Evolutionary conservation across 2,329 filamentous ascomycete genomes (phyloP).

Genomic region (Xylaria sp.): DNA sequence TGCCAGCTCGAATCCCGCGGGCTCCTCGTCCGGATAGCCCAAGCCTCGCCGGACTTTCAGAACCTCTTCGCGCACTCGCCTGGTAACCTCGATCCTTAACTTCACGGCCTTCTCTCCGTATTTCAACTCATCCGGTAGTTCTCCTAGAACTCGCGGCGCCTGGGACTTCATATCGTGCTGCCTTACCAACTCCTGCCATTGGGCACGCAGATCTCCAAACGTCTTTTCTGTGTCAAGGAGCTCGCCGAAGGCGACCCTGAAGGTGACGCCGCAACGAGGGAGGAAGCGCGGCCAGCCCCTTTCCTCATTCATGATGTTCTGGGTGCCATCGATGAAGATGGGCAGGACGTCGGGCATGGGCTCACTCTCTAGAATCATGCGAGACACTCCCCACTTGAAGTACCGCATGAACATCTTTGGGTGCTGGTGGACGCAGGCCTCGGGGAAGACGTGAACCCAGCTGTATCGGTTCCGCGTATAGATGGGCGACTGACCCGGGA

Average conservation of each 20-base stretch:
- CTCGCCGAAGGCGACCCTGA: constrained; percentile 75
- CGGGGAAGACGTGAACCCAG: constrained; percentile 95
- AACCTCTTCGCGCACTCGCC: constrained; percentile 71
- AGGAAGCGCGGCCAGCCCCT: constrained; percentile 74
- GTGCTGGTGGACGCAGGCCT: constrained; percentile 90
- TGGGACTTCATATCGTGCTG: constrained; percentile 2
- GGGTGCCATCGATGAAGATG: constrained; percentile 89
- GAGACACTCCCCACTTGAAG: constrained; percentile 95
- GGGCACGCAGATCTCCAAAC: constrained; percentile 70
- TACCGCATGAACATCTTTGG: constrained; percentile 76
- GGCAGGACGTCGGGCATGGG: constrained; percentile 84
- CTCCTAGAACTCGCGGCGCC: constrained; percentile 44
- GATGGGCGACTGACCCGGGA: constrained; percentile 51
- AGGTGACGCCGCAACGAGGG: constrained; percentile 65
- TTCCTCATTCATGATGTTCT: constrained; percentile 82
- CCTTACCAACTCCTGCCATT: constrained; percentile 65
- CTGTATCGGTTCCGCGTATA: constrained; percentile 64
- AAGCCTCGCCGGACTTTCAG: constrained; percentile 66
- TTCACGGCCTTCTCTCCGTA: constrained; percentile 69
- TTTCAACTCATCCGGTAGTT: constrained; percentile 62
- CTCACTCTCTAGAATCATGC: constrained; percentile 83
- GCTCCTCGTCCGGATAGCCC: constrained; percentile 66
- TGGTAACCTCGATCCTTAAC: constrained; percentile 74
- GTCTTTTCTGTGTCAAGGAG: constrained; percentile 64
- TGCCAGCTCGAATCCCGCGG: constrained; percentile 64